These are phyloP conservation scores for Globisporangium heterothallicum DNA, from an alignment of 352 stramenopile genomes.

Conservation along the genomic window DNA sequence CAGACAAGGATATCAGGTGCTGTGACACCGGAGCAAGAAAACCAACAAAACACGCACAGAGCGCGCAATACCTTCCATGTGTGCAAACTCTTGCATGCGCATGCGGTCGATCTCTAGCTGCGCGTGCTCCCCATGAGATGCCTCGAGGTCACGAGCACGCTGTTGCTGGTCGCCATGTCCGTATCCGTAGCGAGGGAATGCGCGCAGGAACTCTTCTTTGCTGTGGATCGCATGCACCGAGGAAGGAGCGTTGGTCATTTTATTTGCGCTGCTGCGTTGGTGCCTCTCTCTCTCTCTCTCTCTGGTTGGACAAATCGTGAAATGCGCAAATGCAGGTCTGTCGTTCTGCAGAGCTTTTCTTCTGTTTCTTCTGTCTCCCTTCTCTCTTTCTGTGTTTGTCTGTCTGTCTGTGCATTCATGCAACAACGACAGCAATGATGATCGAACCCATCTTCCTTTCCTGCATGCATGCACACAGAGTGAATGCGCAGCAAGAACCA, in stretches of 20 bases:
- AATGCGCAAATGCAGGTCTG: neutral
- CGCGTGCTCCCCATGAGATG: too few species aligned
- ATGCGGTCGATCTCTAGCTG: conserved; percentile 33
- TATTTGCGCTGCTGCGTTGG: neutral
- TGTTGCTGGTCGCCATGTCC: neutral
- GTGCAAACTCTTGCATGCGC: conserved; percentile 36
- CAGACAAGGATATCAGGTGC: neutral
- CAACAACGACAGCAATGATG: too few species aligned
- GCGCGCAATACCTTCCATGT: conserved; percentile 26
- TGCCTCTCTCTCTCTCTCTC: neutral
- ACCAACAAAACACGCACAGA: neutral
- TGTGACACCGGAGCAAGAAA: neutral
- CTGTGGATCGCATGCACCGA: neutral
- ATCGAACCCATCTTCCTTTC: neutral
- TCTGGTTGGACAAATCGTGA: neutral
- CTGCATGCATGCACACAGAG: neutral
- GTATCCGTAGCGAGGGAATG: conserved; percentile 12
- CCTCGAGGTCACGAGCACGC: too few species aligned
- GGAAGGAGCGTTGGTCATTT: too few species aligned
- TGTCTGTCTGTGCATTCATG: neutral
- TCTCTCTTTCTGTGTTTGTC: too few species aligned
- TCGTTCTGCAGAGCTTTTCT: neutral
- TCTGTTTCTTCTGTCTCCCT: too few species aligned
- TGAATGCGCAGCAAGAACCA: conserved; percentile 1
- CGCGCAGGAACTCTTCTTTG: conserved; percentile 13